Evolutionary conservation across 441 rosid genomes (phyloP).

Genomic region (Arabidopsis lyrata): DNA sequence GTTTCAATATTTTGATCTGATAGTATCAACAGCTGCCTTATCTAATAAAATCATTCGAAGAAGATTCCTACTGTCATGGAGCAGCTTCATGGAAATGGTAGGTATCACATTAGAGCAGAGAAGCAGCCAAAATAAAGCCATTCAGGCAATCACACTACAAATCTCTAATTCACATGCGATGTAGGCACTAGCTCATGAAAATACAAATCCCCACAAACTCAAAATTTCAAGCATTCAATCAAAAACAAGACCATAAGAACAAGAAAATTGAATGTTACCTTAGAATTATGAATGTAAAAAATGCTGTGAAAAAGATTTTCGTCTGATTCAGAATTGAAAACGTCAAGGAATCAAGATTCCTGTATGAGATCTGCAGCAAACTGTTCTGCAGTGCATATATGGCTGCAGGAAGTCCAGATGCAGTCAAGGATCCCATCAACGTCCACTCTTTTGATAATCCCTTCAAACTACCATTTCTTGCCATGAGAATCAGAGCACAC

Average conservation of each 20-base stretch:
- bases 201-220: background rate
- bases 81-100: background rate
- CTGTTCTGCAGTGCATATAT: conserved; percentile 96
- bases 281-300: conserved; percentile 80
- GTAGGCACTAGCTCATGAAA: conserved; percentile 7
- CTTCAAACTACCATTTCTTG: conserved; percentile 78
- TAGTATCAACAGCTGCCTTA: background rate
- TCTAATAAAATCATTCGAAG: background rate
- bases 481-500: conserved; percentile 87
- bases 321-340: conserved; percentile 97
- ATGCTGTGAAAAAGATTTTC: conserved; percentile 89
- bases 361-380: conserved; percentile 96
- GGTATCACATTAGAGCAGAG: background rate
- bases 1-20: background rate
- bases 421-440: conserved; percentile 82
- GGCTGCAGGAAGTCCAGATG: conserved; percentile 98
- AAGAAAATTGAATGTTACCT: conserved; percentile 57
- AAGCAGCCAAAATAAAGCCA: background rate
- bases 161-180: background rate
- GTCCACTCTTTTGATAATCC: conserved; percentile 76
- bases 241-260: conserved; percentile 1
- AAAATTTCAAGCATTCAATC: background rate
- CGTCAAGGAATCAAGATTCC: conserved; percentile 91
- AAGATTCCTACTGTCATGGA: background rate
- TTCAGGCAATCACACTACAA: conserved; percentile 8